These are phyloP conservation scores for Striga asiatica DNA, from an alignment of 257 asterid genomes.

Conservation along the genomic window DNA sequence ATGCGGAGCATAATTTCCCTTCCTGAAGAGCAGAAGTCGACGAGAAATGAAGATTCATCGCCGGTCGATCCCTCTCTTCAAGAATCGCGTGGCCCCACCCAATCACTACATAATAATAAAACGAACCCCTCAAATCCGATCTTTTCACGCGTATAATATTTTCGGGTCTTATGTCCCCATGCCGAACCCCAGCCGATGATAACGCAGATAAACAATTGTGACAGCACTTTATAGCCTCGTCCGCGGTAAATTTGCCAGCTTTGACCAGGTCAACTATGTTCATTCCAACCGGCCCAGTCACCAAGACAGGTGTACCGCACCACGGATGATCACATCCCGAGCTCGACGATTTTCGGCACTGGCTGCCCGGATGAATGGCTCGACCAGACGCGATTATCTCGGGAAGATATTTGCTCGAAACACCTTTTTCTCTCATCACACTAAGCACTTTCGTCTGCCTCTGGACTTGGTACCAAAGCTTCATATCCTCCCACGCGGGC, in stretches of 20 bases:
- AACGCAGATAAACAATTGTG: conserved; percentile 92
- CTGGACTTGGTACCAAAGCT: conserved; percentile 92
- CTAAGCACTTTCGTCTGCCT: conserved; percentile 88
- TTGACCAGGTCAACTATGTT: conserved; percentile 69
- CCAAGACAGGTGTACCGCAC: conserved; percentile 84
- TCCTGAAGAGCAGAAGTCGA: conserved; percentile 96
- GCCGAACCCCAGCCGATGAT: conserved; percentile 77
- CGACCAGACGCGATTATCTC: conserved; percentile 66
- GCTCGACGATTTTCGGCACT: conserved; percentile 47
- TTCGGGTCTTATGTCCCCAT: conserved; percentile 89
- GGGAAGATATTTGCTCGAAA: conserved; percentile 75
- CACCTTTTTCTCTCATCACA: conserved; percentile 74
- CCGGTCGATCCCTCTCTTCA: conserved; percentile 93
- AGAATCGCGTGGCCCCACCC: conserved; percentile 99
- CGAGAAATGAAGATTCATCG: conserved; percentile 80
- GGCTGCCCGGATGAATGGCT: conserved; percentile 78
- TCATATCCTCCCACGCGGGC: conserved; percentile 97
- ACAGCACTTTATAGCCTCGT: conserved; percentile 83
- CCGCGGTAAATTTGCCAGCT: conserved; percentile 50
- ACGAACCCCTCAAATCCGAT: conserved; percentile 37
- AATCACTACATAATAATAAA: conserved; percentile 53
- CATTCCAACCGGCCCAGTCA: conserved; percentile 77
- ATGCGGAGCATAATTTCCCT: conserved; percentile 86
- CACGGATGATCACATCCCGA: conserved; percentile 62
- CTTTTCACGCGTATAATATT: conserved; percentile 44